A percentile compares a stretch with the other conserved stretches of the same genome.
Conservation (phyloP, 2,329 filamentous ascomycete species). For the Clarireedia homoeocarpa region DNA sequence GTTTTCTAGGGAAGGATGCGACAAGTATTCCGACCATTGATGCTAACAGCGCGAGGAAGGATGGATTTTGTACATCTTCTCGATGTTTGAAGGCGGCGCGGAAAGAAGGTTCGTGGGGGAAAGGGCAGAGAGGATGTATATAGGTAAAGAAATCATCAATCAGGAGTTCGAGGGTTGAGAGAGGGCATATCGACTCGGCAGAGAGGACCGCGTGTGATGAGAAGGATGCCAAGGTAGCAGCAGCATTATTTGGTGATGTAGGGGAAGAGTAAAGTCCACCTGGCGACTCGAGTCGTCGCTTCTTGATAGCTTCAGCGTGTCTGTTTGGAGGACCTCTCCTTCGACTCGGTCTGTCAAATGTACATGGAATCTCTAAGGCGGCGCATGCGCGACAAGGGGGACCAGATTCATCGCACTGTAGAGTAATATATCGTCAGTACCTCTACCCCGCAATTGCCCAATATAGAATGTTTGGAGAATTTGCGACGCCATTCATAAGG, state of each 20-base stretch:
- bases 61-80: conserved; percentile 56
- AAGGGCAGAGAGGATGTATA: conserved; percentile 68
- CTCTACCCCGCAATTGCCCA: conserved; percentile 1
- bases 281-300: conserved; percentile 38
- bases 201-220: conserved; percentile 37
- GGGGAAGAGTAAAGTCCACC: conserved; percentile 22
- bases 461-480: neutral
- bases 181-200: conserved; percentile 63
- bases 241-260: conserved; percentile 26
- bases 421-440: conserved; percentile 8
- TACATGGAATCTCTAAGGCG: conserved; percentile 58
- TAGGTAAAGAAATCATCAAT: conserved; percentile 81
- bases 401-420: conserved; percentile 56
- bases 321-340: conserved; percentile 58
- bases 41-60: conserved; percentile 62
- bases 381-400: conserved; percentile 59
- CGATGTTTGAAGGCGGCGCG: conserved; percentile 58
- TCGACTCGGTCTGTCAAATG: conserved; percentile 55
- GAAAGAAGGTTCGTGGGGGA: conserved; percentile 73
- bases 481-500: neutral
- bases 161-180: conserved; percentile 58
- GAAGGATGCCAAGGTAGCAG: conserved; percentile 27
- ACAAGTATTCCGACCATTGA: conserved; percentile 70
- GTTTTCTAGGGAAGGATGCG: conserved; percentile 67
- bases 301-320: conserved; percentile 60